phyloP scores from a whole-genome alignment of 2,329 filamentous ascomycete species.

The Rhynchosporium agropyri region DNA sequence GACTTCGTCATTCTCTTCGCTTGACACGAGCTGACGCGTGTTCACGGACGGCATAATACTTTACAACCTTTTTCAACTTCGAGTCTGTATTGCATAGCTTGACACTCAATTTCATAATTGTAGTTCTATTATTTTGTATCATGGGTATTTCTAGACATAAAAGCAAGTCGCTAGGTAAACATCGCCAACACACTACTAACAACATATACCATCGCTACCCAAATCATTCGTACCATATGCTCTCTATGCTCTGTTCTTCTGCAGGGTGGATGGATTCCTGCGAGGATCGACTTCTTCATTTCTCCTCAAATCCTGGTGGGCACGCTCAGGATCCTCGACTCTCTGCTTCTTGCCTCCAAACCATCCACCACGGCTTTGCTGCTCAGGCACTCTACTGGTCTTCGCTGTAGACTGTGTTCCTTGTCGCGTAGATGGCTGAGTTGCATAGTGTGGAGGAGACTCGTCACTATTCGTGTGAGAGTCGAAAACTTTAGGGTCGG shows the following conservation, averaged over 20 bases:
- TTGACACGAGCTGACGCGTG: constrained; percentile 1
- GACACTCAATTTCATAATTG: no score
- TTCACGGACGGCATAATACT: not conserved
- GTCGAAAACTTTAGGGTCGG: constrained; percentile 56
- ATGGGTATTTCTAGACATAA: constrained; percentile 17
- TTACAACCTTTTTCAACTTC: not conserved
- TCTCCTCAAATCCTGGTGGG: constrained; percentile 19
- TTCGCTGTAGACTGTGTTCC: constrained; percentile 26
- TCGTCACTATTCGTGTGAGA: constrained; percentile 39
- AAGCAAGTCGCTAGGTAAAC: constrained; percentile 7
- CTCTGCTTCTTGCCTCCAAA: constrained; percentile 40
- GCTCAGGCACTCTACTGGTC: constrained; percentile 19
- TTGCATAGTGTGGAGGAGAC: constrained; percentile 39
- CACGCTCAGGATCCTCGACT: constrained; percentile 37
- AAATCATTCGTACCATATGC: not conserved
- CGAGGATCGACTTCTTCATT: constrained; percentile 20
- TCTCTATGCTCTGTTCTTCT: constrained; percentile 31
- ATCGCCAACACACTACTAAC: not conserved
- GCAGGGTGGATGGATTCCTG: constrained; percentile 26
- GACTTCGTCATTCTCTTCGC: not conserved
- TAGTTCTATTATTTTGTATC: not conserved
- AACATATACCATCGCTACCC: constrained; percentile 7
- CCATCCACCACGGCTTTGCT: constrained; percentile 34
- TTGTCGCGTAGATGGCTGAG: constrained; percentile 27
- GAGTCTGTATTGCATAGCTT: no score